phyloP scores from a whole-genome alignment of 1,284 basidiomycete species.

The Ustilago crameri region DNA sequence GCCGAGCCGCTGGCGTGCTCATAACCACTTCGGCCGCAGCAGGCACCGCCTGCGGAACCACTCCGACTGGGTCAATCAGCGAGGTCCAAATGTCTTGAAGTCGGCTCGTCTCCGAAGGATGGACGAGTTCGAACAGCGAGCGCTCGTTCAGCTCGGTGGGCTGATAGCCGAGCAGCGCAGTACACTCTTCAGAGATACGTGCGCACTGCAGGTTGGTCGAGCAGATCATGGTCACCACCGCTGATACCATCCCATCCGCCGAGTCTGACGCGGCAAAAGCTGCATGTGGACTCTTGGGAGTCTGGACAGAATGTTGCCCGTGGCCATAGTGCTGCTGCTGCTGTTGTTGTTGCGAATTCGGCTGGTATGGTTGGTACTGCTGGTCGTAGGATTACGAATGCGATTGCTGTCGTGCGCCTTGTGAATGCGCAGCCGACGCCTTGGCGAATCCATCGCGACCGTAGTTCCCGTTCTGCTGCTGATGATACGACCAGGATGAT shows the following conservation, averaged over 20 bases:
- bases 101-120: conserved; percentile 45
- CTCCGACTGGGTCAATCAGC: conserved; percentile 52
- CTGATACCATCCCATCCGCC: conserved; percentile 23
- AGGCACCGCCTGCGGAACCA: conserved; percentile 40
- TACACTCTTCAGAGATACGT: conserved; percentile 49
- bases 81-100: conserved; percentile 47
- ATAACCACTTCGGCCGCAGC: conserved; percentile 46
- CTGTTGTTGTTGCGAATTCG: conserved; percentile 12
- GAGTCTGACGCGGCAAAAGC: conserved; percentile 8
- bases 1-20: conserved; percentile 28
- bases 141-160: conserved; percentile 47
- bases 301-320: conserved; percentile 10
- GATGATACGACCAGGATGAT: conserved; percentile 20
- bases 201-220: conserved; percentile 54
- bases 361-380: conserved; percentile 17
- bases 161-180: conserved; percentile 45
- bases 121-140: conserved; percentile 52
- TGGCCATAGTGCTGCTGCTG: conserved; percentile 18
- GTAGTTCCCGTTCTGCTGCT: conserved; percentile 19
- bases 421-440: conserved; percentile 8
- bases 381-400: conserved; percentile 34
- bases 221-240: conserved; percentile 53
- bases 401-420: conserved; percentile 16
- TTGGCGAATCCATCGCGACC: conserved; percentile 9
- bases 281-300: conserved; percentile 1